A percentile compares a stretch with the other conserved stretches of the same genome.
phyloP scores from a whole-genome alignment of 1,139 yeast genomes.

The Zygosaccharomyces pseudobailii region DNA sequence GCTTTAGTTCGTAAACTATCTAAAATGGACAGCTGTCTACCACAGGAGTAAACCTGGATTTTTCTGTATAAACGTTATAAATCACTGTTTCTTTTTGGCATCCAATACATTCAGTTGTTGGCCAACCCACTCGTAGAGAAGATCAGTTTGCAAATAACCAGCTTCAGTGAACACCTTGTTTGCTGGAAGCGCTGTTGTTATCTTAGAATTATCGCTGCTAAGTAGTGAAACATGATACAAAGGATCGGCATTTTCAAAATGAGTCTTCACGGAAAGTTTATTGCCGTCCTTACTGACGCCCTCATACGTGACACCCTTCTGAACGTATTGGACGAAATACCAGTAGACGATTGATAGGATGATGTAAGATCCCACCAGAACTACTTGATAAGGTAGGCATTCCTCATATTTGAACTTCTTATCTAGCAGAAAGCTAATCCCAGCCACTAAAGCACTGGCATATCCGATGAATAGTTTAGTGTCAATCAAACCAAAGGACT shows the following conservation, averaged over 20 bases:
- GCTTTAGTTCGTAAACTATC: constrained; percentile 43
- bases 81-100: constrained; percentile 18
- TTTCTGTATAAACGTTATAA: constrained; percentile 1
- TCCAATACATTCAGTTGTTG: constrained; percentile 21
- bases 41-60: constrained; percentile 15
- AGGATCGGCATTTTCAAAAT: constrained; percentile 20
- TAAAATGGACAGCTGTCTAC: constrained; percentile 31
- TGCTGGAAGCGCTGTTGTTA: constrained; percentile 21
- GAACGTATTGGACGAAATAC: constrained; percentile 46
- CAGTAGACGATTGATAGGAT: constrained; percentile 46
- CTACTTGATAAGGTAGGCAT: constrained; percentile 38
- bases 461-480: constrained; percentile 66
- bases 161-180: constrained; percentile 29
- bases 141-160: constrained; percentile 29
- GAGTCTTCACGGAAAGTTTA: constrained; percentile 19
- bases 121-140: constrained; percentile 26
- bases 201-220: constrained; percentile 5
- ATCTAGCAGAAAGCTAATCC: constrained; percentile 59
- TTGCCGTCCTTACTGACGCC: constrained; percentile 42
- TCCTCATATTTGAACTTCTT: constrained; percentile 50
- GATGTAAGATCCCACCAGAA: constrained; percentile 48
- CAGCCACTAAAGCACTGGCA: constrained; percentile 62
- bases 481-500: constrained; percentile 55
- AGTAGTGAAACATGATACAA: constrained; percentile 18
- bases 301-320: constrained; percentile 53